These are phyloP conservation scores for Pyricularia pennisetigena DNA, from an alignment of 2,329 filamentous ascomycete genomes.

Conservation along the genomic window DNA sequence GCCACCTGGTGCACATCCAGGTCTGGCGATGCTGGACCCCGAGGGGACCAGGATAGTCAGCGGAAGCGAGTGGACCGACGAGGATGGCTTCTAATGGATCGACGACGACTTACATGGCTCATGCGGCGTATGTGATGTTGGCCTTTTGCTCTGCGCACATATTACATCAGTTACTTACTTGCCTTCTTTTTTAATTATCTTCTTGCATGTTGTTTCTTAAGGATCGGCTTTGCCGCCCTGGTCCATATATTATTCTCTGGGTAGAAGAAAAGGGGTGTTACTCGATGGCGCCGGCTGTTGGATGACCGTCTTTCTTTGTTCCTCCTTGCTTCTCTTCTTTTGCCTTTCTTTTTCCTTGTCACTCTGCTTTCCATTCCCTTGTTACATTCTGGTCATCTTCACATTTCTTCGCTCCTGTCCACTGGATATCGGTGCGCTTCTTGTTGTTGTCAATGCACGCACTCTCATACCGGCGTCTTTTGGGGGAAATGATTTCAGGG, in stretches of 20 bases:
- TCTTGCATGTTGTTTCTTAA: conserved; percentile 10
- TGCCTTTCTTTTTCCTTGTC: conserved; percentile 6
- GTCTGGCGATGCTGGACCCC: conserved; percentile 40
- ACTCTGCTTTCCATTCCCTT: conserved; percentile 4
- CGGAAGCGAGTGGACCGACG: conserved; percentile 58
- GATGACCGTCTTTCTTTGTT: background rate
- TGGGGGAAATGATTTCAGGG: background rate
- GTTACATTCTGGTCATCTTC: conserved; percentile 4
- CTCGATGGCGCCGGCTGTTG: background rate
- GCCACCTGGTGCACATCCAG: conserved; percentile 36
- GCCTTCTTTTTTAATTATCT: background rate
- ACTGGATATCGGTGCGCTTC: background rate
- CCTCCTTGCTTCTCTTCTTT: conserved; percentile 2
- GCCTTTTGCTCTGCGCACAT: background rate
- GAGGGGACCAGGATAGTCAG: conserved; percentile 54
- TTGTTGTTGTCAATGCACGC: background rate
- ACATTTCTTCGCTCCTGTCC: background rate
- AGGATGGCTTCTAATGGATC: conserved; percentile 42
- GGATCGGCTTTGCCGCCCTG: conserved; percentile 1
- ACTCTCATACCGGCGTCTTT: conserved; percentile 15
- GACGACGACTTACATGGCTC: conserved; percentile 9
- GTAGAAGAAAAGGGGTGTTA: background rate
- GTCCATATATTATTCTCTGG: background rate
- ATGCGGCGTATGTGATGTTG: background rate
- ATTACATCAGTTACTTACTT: background rate